Conservation (phyloP, 2,329 filamentous ascomycete genomes). For the Ophiostoma pallidulum region DNA sequence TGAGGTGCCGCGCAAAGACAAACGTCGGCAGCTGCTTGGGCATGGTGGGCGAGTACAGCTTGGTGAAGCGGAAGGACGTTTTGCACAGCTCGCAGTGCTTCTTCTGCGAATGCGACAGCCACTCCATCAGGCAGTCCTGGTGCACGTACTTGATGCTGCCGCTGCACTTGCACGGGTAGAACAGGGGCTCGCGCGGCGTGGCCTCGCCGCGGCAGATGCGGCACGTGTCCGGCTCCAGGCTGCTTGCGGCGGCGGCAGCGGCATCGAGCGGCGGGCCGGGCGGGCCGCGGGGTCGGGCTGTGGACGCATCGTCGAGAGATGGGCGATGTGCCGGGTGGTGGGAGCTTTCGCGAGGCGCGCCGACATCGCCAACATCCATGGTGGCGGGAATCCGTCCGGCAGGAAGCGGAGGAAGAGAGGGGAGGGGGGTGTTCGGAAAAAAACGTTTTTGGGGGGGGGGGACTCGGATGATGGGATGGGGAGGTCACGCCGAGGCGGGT, state of each 20-base stretch:
- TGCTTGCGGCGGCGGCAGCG: neutral
- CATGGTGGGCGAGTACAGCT: slow-evolving; percentile 93
- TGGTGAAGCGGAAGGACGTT: slow-evolving; percentile 95
- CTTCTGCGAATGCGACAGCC: slow-evolving; percentile 97
- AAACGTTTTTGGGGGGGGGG: no score
- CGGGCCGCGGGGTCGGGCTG: neutral
- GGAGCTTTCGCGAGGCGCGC: neutral
- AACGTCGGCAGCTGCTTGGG: slow-evolving; percentile 69
- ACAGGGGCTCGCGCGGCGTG: slow-evolving; percentile 72
- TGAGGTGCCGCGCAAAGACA: slow-evolving; percentile 71
- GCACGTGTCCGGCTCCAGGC: slow-evolving; percentile 66
- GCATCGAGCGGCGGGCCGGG: neutral
- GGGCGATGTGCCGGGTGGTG: neutral
- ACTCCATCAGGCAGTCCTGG: slow-evolving; percentile 97
- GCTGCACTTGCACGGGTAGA: slow-evolving; percentile 97
- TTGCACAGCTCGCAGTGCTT: slow-evolving; percentile 99
- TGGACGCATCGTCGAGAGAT: neutral
- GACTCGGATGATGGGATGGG: no score
- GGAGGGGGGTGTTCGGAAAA: neutral
- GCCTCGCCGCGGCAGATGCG: slow-evolving; percentile 92
- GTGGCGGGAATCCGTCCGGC: neutral
- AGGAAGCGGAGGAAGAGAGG: neutral
- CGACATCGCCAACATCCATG: neutral
- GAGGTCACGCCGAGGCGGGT: no score
- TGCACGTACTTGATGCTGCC: slow-evolving; percentile 98